phyloP scores from a whole-genome alignment of 805 yeast species.

The Ogataea nakhonphanomensis region DNA sequence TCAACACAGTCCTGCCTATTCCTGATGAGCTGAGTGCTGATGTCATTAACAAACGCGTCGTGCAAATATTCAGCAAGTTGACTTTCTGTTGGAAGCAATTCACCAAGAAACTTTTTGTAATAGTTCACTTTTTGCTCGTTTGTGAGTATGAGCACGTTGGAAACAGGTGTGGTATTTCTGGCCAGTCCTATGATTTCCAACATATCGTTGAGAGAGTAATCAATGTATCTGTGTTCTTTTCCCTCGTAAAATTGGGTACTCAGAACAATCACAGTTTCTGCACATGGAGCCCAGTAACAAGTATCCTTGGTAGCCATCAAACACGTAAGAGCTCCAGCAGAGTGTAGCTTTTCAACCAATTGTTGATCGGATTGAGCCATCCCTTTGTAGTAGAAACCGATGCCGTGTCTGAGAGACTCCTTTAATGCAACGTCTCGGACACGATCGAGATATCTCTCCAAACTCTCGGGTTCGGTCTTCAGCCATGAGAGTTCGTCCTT shows the following conservation, averaged over 20 bases:
- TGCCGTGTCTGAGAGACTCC: conserved; percentile 49
- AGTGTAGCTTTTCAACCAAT: conserved; percentile 52
- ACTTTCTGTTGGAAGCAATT: conserved; percentile 84
- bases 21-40: conserved; percentile 59
- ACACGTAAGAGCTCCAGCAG: conserved; percentile 47
- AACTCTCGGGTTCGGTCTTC: conserved; percentile 36
- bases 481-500: conserved; percentile 39
- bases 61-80: conserved; percentile 52
- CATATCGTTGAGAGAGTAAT: conserved; percentile 62
- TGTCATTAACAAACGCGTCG: conserved; percentile 71
- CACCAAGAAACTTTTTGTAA: conserved; percentile 66
- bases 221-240: conserved; percentile 63
- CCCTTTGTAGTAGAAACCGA: conserved; percentile 58
- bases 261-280: conserved; percentile 55
- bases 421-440: conserved; percentile 46
- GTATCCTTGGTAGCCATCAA: conserved; percentile 63
- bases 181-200: conserved; percentile 61
- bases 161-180: conserved; percentile 25
- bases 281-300: conserved; percentile 46
- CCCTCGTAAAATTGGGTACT: conserved; percentile 76
- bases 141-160: conserved; percentile 54
- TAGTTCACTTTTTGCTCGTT: conserved; percentile 52
- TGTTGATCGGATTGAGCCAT: conserved; percentile 55
- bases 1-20: conserved; percentile 84
- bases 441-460: conserved; percentile 40